These are phyloP conservation scores for Misopates orontium DNA, from an alignment of 257 asterid species.

Conservation along the genomic window DNA sequence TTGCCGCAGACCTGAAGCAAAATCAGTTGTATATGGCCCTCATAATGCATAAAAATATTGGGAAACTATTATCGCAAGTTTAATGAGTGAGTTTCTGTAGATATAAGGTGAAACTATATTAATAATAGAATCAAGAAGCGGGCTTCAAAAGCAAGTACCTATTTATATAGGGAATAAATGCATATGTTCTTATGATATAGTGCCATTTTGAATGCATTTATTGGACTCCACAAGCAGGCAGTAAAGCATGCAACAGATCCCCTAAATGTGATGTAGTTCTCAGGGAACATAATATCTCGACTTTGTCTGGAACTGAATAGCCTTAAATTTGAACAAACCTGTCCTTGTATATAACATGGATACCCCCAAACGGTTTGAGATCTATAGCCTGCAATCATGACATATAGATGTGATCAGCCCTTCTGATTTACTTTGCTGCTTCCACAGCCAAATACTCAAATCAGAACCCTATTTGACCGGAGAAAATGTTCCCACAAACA, in stretches of 20 bases:
- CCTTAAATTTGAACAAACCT: conserved; percentile 50
- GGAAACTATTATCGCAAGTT: background rate
- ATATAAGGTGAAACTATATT: background rate
- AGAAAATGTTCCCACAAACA: background rate
- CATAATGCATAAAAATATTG: background rate
- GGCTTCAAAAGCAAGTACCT: conserved; percentile 8
- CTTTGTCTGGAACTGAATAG: conserved; percentile 12
- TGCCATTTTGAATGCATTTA: background rate
- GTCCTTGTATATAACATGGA: conserved; percentile 60
- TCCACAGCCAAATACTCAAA: conserved; percentile 11
- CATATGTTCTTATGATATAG: background rate
- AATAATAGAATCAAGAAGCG: conserved; percentile 1
- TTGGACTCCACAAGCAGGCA: background rate
- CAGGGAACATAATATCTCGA: background rate
- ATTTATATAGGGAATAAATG: background rate
- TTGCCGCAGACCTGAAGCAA: conserved; percentile 59
- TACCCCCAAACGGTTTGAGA: conserved; percentile 76
- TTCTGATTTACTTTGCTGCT: background rate
- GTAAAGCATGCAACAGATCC: background rate
- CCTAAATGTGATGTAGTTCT: background rate
- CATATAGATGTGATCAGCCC: conserved; percentile 20
- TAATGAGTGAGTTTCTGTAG: conserved; percentile 5
- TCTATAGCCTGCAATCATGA: conserved; percentile 67
- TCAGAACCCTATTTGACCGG: conserved; percentile 2
- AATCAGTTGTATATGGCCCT: conserved; percentile 10